These are phyloP conservation scores for Xylariales sp. DNA, from an alignment of 2,329 filamentous ascomycete species.

Conservation along the genomic window DNA sequence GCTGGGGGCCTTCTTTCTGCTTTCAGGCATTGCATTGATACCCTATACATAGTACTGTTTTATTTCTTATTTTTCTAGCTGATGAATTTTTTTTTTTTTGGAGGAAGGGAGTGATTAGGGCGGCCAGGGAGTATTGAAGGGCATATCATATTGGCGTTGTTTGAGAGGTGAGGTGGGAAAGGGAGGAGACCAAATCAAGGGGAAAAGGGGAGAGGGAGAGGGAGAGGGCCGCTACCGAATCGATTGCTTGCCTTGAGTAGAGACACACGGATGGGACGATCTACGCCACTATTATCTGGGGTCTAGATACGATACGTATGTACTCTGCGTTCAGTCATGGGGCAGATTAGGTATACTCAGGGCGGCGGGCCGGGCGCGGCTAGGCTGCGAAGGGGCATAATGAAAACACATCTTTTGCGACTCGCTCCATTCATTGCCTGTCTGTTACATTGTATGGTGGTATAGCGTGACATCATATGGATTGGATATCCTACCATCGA, in stretches of 20 bases:
- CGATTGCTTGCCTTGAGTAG: not conserved
- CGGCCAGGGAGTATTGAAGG: slow-evolving; percentile 4
- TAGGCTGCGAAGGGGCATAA: no score
- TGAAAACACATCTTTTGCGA: no score
- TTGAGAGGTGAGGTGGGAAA: not conserved
- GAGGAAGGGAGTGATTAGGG: not conserved
- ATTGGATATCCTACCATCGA: no score
- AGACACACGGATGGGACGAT: no score
- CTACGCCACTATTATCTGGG: not conserved
- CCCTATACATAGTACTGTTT: slow-evolving; percentile 30
- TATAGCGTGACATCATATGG: no score
- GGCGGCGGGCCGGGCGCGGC: no score
- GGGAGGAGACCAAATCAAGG: no score
- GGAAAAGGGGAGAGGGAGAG: not conserved
- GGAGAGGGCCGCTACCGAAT: not conserved
- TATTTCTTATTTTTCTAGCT: slow-evolving; percentile 3
- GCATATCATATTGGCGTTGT: slow-evolving; percentile 15
- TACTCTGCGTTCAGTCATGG: no score
- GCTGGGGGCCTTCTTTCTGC: slow-evolving; percentile 38
- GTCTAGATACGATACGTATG: no score
- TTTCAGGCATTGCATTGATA: slow-evolving; percentile 48
- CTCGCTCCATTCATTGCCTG: no score
- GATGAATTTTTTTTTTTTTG: not conserved
- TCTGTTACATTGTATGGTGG: no score
- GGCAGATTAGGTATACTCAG: no score